phyloP scores from a whole-genome alignment of 192 early-diverging fungal genomes.

The Piromyces sp. region DNA sequence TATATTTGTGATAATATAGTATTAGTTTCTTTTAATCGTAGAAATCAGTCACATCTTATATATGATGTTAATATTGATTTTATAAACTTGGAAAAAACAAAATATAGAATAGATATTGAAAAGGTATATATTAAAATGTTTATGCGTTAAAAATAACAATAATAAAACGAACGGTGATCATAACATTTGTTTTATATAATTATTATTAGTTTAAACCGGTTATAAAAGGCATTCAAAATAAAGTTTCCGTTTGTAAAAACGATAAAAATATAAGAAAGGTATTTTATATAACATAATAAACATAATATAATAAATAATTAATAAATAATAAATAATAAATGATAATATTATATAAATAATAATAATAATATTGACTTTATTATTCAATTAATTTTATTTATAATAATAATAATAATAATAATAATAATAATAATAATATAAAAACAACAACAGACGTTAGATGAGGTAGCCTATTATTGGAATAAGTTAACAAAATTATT shows the following conservation, averaged over 20 bases:
- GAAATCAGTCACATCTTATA: neutral
- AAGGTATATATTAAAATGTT: neutral
- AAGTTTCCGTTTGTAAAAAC: neutral
- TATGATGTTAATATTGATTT: neutral
- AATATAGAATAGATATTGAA: neutral
- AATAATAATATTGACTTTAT: too few relatives aligned
- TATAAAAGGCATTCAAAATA: neutral
- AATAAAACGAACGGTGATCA: too few relatives aligned
- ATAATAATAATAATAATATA: too few relatives aligned
- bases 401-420: too few relatives aligned
- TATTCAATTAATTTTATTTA: too few relatives aligned
- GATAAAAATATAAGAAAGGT: neutral
- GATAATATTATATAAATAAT: too few relatives aligned
- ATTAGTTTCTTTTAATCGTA: neutral
- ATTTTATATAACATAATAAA: too few relatives aligned
- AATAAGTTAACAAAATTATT: neutral
- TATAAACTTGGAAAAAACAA: neutral
- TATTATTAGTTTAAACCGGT: neutral
- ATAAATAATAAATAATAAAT: too few relatives aligned
- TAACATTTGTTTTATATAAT: too few relatives aligned
- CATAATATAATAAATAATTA: too few relatives aligned
- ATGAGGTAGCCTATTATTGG: neutral
- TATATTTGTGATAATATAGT: neutral
- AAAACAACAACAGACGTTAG: neutral
- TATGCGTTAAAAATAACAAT: too few relatives aligned